Evolutionary conservation across 805 yeast genomes (phyloP), one percentile per base, ranked within the genome.

Genomic region (Komagataella ulmi): DNA sequence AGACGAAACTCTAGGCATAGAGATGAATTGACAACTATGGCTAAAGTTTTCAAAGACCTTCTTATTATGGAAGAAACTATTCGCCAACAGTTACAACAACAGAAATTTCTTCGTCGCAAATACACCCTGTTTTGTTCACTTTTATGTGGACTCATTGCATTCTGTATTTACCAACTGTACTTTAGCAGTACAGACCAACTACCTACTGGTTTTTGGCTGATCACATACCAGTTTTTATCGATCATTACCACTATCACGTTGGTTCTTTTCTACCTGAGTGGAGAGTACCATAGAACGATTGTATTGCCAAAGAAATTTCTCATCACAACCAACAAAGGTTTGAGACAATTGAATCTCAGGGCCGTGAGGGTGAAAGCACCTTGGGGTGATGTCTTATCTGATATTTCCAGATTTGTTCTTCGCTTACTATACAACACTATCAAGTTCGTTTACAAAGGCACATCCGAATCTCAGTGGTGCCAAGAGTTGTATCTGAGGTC

Each of bases 271-370:
- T 89, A 85, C 60, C 66, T 91, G 43, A 83, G 95, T 21, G 99
- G 99, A 1, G 93, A 89, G 67, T 93, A 91, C 65, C 79, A 78
- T 53, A 78, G 93, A 54, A 88, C 96, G 0, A 86, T 91, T 51
- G 83, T 86, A 14, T 70, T 81, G 46, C 96, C 97, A 1, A 76
- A 95, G 54, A 75, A 79, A 61, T 91, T 89, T 61, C 69, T 93
- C 52, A 70, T 81, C 1, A 78, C 84, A n/a, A 81, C 97, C 6
- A 93, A 93, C 65, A 88, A 88, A 62, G 97, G 97, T 0, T 69
- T 91, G 23, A 69, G 97, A 49, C 91, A 88, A 59, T 72, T 90
- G 57, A 90, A 93, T 62, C 72, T 88, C 44, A 75, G 89, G 55
- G 65, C 89, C 45, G 90, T 88, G 7, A 83, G 82, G 59, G 80